These are phyloP conservation scores for Aspergillus neotritici DNA, from an alignment of 2,329 filamentous ascomycete species.

Conservation along the genomic window DNA sequence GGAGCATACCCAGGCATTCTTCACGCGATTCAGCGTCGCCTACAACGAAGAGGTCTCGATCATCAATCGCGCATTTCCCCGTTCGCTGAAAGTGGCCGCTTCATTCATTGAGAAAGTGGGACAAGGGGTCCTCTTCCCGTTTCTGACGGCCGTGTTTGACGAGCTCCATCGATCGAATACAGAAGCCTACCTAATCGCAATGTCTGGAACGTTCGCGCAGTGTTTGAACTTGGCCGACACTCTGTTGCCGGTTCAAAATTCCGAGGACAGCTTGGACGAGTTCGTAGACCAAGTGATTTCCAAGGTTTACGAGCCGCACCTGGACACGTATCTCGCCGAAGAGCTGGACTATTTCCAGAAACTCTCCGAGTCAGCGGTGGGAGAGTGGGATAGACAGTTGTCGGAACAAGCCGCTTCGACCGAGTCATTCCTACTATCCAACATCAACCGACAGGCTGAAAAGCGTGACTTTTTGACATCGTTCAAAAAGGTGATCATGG, in stretches of 20 bases:
- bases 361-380: slow-evolving; percentile 70
- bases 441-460: slow-evolving; percentile 86
- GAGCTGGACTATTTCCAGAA: slow-evolving; percentile 81
- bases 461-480: slow-evolving; percentile 95
- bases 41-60: slow-evolving; percentile 76
- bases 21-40: slow-evolving; percentile 65
- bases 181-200: slow-evolving; percentile 73
- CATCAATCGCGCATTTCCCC: slow-evolving; percentile 76
- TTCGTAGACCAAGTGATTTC: slow-evolving; percentile 63
- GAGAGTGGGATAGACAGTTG: slow-evolving; percentile 83
- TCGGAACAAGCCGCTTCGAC: slow-evolving; percentile 84
- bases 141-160: slow-evolving; percentile 77
- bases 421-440: slow-evolving; percentile 94
- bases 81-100: slow-evolving; percentile 64
- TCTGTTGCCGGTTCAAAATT: slow-evolving; percentile 59
- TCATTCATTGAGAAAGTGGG: slow-evolving; percentile 74
- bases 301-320: slow-evolving; percentile 78
- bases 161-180: slow-evolving; percentile 73
- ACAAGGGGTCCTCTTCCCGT: slow-evolving; percentile 78
- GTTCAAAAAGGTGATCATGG: slow-evolving; percentile 99
- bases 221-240: slow-evolving; percentile 69
- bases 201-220: slow-evolving; percentile 85
- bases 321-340: slow-evolving; percentile 89
- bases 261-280: slow-evolving; percentile 55
- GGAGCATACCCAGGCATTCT: slow-evolving; percentile 75